Evolutionary conservation across 2,329 filamentous ascomycete genomes (phyloP).

Genomic region (Trichophyton schoenleinii): DNA sequence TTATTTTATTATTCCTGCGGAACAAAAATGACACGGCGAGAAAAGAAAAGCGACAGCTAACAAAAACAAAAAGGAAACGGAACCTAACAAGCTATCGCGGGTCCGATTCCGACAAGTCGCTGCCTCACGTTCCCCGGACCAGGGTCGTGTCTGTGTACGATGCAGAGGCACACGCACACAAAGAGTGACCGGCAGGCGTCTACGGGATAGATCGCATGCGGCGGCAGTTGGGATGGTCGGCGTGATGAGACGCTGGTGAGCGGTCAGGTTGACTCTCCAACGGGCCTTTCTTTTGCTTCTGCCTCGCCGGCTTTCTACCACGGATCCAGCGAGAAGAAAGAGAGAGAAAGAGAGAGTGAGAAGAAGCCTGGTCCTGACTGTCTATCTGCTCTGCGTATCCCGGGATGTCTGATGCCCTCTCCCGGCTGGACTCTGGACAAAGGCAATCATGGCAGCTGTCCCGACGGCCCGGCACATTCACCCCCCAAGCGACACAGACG

Average conservation of each 20-base stretch:
- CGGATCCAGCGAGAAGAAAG: too few species aligned
- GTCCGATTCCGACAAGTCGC: conserved; percentile 1
- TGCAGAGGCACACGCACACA: not conserved
- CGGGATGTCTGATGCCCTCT: too few species aligned
- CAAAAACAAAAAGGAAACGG: not conserved
- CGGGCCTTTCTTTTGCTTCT: not conserved
- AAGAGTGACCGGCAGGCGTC: not conserved
- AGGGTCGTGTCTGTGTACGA: not conserved
- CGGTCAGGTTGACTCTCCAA: not conserved
- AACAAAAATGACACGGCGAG: not conserved
- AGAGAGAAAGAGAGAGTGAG: too few species aligned
- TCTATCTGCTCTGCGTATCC: not conserved
- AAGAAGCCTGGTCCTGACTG: too few species aligned
- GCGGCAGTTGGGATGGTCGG: not conserved
- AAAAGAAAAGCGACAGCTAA: not conserved
- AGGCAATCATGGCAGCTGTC: not conserved
- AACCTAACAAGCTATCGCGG: not conserved
- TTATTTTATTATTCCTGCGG: not conserved
- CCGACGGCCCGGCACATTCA: not conserved
- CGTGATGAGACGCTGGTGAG: not conserved
- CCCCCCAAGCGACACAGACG: not conserved
- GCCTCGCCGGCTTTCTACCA: not conserved
- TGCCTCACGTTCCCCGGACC: not conserved
- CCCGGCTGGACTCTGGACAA: not conserved
- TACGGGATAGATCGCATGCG: not conserved